Evolutionary conservation across 805 yeast species (phyloP), one percentile per base, ranked within the genome.

Genomic region (Candida yuanshanica): DNA sequence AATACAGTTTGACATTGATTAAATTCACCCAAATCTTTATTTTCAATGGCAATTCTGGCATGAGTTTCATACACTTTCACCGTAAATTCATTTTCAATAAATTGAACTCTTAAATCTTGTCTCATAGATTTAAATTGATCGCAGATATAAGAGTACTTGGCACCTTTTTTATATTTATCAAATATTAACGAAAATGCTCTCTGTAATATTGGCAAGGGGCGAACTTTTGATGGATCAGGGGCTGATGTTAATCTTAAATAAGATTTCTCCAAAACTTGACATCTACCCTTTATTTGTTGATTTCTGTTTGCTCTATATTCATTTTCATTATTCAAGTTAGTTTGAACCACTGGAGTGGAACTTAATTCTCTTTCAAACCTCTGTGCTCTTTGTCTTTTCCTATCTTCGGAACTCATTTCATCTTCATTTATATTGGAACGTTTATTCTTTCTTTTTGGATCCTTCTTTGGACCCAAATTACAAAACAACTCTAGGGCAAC

Each of bases 41-140:
- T 81, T 50, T 80, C 83, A 29, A 91, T 72, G 0, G 97, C 95
- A n/a, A 90, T 67, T 37, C 89, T 75, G 4, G 93, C 93, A 61
- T 91, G 95, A 3, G 80, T 73, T 60, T 88, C 93, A 60, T 93
- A 91, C 0, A 88, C 95, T 41, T 65, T 56, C 6, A 88, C 75
- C 0, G 96, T 77, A 56, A 93, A 85, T 34, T 75, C 79, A 53
- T 79, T 79, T 52, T 81, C 81, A 34, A 91, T 81, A 55, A 84
- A 84, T 63, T 91, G 99, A 9, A 91, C 97, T 3, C 95, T 85
- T 48, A 91, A 64, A 63, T 91, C 99, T 62, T 91, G 99, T 52
- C 99, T 71, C 45, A 93, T 73, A 0, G 97, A 85, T 62, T 90
- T 91, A 56, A 91, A 76, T 63, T 91, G 99, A 59, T 87, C 93